Evolutionary conservation across 1,139 yeast genomes (phyloP).

Genomic region (Magnusiomyces suaveolens): DNA sequence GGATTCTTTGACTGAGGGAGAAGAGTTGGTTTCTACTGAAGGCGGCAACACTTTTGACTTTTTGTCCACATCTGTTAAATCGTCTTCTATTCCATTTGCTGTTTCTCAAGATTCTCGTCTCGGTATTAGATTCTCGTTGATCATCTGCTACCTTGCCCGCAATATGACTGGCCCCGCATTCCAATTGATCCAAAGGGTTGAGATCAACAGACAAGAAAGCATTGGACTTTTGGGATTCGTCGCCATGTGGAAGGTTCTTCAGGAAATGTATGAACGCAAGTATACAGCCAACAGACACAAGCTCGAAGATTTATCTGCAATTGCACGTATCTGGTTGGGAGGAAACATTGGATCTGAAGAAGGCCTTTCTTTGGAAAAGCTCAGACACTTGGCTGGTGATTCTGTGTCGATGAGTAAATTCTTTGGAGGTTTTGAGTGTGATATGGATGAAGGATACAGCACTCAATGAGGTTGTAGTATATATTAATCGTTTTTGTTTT

Average conservation of each 20-base stretch:
- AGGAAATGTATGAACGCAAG: slow-evolving; percentile 15
- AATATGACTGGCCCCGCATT: slow-evolving; percentile 18
- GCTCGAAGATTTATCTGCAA: slow-evolving; percentile 21
- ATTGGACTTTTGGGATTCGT: slow-evolving; percentile 32
- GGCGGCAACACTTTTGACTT: slow-evolving; percentile 3
- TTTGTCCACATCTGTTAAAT: slow-evolving; percentile 14
- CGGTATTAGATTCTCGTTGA: slow-evolving; percentile 26
- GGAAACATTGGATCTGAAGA: slow-evolving; percentile 28
- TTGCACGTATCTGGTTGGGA: slow-evolving; percentile 33
- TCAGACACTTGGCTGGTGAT: slow-evolving; percentile 29
- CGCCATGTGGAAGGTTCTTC: slow-evolving; percentile 22
- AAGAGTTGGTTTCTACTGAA: not conserved
- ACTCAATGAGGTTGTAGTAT: slow-evolving; percentile 16
- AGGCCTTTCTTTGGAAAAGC: slow-evolving; percentile 25
- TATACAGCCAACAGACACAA: slow-evolving; percentile 8
- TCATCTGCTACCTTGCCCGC: slow-evolving; percentile 20
- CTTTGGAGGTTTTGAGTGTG: slow-evolving; percentile 26
- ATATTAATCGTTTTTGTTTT: not conserved
- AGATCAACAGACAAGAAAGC: slow-evolving; percentile 19
- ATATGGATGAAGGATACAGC: slow-evolving; percentile 24
- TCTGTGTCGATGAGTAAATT: slow-evolving; percentile 26
- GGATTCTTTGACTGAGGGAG: not conserved
- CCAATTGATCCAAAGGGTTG: slow-evolving; percentile 18
- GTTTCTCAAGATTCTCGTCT: slow-evolving; percentile 24
- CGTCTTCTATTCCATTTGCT: slow-evolving; percentile 11